Conservation (phyloP, 495 filamentous ascomycete genomes). For the Lasiosphaeria ovina region DNA sequence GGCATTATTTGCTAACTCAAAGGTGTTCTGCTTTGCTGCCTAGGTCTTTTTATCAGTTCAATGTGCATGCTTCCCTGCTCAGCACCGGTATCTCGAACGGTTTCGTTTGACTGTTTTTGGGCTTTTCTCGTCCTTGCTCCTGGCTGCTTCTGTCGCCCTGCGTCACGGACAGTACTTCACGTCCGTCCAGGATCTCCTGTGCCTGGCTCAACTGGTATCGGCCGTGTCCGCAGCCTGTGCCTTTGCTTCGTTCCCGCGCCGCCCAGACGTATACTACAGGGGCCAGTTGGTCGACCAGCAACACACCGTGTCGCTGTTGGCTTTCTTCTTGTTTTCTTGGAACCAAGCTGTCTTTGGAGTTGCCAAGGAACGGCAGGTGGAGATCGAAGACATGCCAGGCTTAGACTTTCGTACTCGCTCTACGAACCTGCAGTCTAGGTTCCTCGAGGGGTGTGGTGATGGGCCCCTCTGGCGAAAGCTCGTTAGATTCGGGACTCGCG, state of each 20-base stretch:
- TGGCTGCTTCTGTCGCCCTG: constrained; percentile 26
- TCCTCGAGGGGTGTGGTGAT: constrained; percentile 39
- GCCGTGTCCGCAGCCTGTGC: constrained; percentile 21
- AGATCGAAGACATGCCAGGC: constrained; percentile 54
- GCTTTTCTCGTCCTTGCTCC: constrained; percentile 31
- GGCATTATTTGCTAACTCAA: too few species aligned
- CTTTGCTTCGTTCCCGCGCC: constrained; percentile 50
- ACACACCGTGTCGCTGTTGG: constrained; percentile 51
- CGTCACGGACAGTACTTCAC: constrained; percentile 23
- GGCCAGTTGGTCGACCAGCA: constrained; percentile 58
- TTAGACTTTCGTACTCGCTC: constrained; percentile 45
- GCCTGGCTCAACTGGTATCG: constrained; percentile 26
- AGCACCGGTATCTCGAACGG: constrained; percentile 24
- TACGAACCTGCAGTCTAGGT: constrained; percentile 37
- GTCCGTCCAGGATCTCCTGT: constrained; percentile 9
- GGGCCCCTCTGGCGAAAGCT: constrained; percentile 57
- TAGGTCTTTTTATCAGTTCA: constrained; percentile 20
- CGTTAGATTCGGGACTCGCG: constrained; percentile 41
- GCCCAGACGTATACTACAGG: constrained; percentile 55
- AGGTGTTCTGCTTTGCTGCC: too few species aligned
- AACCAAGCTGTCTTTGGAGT: constrained; percentile 48
- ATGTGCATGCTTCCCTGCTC: constrained; percentile 22
- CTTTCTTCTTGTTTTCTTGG: constrained; percentile 59
- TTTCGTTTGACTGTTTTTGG: constrained; percentile 34
- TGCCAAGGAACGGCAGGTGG: constrained; percentile 47